A percentile compares a stretch with the other conserved stretches of the same genome.
Conservation (phyloP, 768 basidiomycete species). For the Boletus vermiculosoides region DNA sequence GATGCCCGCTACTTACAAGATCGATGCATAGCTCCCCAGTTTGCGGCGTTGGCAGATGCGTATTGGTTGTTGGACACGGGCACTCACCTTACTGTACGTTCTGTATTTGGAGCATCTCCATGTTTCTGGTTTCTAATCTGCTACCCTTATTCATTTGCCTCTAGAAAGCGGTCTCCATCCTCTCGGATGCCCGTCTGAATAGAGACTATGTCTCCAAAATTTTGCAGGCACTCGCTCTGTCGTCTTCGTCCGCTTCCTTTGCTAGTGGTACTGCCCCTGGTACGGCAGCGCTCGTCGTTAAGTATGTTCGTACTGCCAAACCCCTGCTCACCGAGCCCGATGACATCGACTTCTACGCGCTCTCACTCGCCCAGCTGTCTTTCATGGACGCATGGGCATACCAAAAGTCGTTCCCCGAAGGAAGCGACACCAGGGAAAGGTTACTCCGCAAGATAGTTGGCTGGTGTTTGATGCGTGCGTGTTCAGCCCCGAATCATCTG, state of each 20-base stretch:
- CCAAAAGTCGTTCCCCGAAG: conserved; percentile 68
- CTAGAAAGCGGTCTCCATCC: conserved; percentile 67
- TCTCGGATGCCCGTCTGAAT: conserved; percentile 73
- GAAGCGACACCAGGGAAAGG: conserved; percentile 48
- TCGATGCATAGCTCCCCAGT: conserved; percentile 74
- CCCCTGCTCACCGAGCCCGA: conserved; percentile 66
- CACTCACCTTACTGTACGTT: conserved; percentile 58
- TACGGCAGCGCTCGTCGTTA: conserved; percentile 50
- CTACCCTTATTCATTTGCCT: not conserved
- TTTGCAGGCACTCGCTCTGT: conserved; percentile 51
- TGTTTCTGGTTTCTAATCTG: not conserved
- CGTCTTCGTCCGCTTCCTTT: conserved; percentile 41
- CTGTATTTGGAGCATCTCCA: not conserved
- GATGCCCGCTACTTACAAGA: conserved; percentile 44
- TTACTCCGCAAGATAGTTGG: conserved; percentile 59
- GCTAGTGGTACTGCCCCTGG: conserved; percentile 8
- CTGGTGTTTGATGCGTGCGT: conserved; percentile 72
- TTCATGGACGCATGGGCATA: conserved; percentile 75
- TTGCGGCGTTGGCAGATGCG: conserved; percentile 72
- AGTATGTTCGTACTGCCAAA: conserved; percentile 74
- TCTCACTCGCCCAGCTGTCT: conserved; percentile 64
- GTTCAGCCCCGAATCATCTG: not conserved
- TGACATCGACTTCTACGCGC: conserved; percentile 67
- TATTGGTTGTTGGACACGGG: conserved; percentile 83
- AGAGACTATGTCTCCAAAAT: conserved; percentile 80